Evolutionary conservation across 805 yeast genomes (phyloP), one percentile per base, ranked within the genome.

Genomic region (Starmera caribaea): DNA sequence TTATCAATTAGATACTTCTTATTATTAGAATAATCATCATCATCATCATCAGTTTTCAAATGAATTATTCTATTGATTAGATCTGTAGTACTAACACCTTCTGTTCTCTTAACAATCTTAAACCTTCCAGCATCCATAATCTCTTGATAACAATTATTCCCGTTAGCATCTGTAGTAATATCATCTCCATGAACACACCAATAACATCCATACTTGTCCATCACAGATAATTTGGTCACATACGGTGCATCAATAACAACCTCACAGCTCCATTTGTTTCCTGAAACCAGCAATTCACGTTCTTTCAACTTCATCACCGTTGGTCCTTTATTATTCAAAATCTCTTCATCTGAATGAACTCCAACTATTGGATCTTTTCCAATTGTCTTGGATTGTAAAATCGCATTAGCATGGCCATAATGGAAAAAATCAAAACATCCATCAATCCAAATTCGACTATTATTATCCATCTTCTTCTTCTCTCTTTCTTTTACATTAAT

Each of bases 171-270:
- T 2, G 97, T 84, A 21, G 97, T 92, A 48, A 92, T 87, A 56
- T 92, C 98, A 61, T 92, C 98, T 7, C 98, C 98, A 59, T 92
- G 98, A 10, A 92, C 96, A n/a, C 92, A 98, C 57, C 79, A 92
- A 54, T 76, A 62, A 64, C 98, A 92, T 7, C 73, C 74, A 54
- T 75, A 75, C 21, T 66, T 48, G 49, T 83, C 87, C 86, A 88
- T 73, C 38, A 86, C 81, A 33, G 63, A 65, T 1, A 95, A 94
- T 46, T 79, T 83, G 0, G 98, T 92, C 12, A 90, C 97, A 55
- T 92, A 92, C 2, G 98, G 98, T 0, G 97, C 97, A 45, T 72
- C 66, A 2, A 79, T 71, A 14, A 90, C 72, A 0, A 82, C 76
- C 34, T 65, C 53, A 3, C 88, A 78, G 38, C 82, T 73, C 98